These are phyloP conservation scores for Corylus avellana DNA, from an alignment of 306 rosid genomes.

Conservation along the genomic window DNA sequence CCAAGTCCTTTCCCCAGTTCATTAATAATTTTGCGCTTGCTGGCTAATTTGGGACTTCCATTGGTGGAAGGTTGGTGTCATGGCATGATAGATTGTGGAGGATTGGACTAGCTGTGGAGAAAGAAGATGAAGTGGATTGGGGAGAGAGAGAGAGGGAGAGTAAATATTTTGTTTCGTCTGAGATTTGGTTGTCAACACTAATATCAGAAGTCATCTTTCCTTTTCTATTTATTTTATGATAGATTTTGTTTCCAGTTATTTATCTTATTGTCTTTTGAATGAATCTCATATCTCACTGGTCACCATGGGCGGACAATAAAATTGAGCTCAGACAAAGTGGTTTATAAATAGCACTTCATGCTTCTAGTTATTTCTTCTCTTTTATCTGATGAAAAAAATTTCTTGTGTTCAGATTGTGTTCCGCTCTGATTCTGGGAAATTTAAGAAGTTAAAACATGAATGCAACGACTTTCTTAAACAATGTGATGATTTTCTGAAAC, in stretches of 20 bases:
- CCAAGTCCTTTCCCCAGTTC: neutral
- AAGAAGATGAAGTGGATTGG: neutral
- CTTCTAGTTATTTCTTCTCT: neutral
- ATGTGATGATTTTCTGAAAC: constrained; percentile 65
- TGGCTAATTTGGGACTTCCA: neutral
- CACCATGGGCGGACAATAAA: neutral
- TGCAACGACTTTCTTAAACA: constrained; percentile 63
- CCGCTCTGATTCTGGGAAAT: constrained; percentile 68
- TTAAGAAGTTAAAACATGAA: constrained; percentile 62
- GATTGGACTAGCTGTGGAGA: neutral
- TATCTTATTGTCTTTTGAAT: neutral
- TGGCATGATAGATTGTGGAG: neutral
- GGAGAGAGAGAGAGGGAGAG: neutral
- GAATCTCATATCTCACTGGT: neutral
- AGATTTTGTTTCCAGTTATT: neutral
- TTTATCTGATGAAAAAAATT: constrained; percentile 8
- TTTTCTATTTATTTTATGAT: neutral
- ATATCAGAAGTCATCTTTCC: neutral
- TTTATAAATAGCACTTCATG: neutral
- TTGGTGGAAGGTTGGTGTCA: neutral
- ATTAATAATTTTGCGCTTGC: neutral
- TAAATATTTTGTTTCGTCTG: neutral
- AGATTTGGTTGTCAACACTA: neutral
- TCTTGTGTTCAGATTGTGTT: constrained; percentile 57
- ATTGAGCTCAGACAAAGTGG: neutral